Conservation (phyloP, 805 yeast genomes). For the Schwanniomyces occidentalis region DNA sequence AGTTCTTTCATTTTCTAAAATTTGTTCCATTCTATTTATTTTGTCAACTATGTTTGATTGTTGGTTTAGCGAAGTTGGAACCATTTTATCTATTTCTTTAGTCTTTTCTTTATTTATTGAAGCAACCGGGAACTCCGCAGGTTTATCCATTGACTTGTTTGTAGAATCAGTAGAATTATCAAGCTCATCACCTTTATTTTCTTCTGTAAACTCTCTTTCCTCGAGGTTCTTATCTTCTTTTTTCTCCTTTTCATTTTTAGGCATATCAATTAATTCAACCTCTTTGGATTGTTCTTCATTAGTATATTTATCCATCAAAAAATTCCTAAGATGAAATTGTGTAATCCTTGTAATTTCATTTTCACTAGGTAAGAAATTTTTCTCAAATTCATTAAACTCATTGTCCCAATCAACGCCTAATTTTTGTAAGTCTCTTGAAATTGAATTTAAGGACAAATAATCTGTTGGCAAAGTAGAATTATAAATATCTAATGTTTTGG, state of each 20-base stretch:
- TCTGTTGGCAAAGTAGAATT: conserved; percentile 57
- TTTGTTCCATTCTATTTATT: conserved; percentile 27
- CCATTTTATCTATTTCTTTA: conserved; percentile 16
- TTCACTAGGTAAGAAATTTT: conserved; percentile 81
- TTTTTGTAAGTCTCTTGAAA: conserved; percentile 73
- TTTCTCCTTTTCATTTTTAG: conserved; percentile 8
- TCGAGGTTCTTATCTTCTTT: conserved; percentile 4
- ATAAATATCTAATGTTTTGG: conserved; percentile 53
- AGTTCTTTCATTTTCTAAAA: conserved; percentile 16
- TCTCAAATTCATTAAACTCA: conserved; percentile 79
- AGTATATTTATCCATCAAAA: conserved; percentile 58
- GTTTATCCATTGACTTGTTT: background rate
- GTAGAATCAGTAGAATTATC: background rate
- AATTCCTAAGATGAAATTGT: conserved; percentile 76
- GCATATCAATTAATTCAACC: conserved; percentile 16
- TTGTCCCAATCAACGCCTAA: conserved; percentile 84
- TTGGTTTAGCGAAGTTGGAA: conserved; percentile 20
- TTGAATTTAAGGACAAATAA: conserved; percentile 67
- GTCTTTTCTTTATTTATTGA: conserved; percentile 15
- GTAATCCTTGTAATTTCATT: conserved; percentile 90
- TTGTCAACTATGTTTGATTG: conserved; percentile 24
- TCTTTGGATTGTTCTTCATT: conserved; percentile 19
- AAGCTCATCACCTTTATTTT: conserved; percentile 3
- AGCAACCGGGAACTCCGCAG: no score
- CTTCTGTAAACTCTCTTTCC: background rate